Conservation (phyloP, 495 filamentous ascomycete genomes). For the Penicillium chermesinum region DNA sequence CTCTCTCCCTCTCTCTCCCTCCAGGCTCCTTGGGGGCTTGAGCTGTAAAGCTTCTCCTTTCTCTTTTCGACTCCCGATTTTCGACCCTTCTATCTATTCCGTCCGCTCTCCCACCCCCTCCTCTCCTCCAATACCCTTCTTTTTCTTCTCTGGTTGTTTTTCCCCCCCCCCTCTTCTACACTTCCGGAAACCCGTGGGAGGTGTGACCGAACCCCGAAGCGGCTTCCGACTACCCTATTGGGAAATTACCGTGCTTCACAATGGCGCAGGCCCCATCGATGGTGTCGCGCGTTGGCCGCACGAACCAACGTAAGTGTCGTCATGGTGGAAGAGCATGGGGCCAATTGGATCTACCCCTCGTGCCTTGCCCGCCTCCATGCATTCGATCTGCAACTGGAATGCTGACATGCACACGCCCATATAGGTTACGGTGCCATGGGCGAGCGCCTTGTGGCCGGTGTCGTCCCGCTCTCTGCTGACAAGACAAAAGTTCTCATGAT, state of each 20-base stretch:
- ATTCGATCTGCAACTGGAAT: background rate
- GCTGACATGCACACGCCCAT: slow-evolving; percentile 7
- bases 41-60: background rate
- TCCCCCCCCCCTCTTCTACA: no score
- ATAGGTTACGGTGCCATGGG: slow-evolving; percentile 86
- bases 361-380: background rate
- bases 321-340: background rate
- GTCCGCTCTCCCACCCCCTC: background rate
- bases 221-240: slow-evolving; percentile 1
- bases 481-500: slow-evolving; percentile 84
- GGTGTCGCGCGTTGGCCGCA: slow-evolving; percentile 71
- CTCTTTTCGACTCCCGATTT: slow-evolving; percentile 4
- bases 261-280: slow-evolving; percentile 63
- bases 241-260: slow-evolving; percentile 26
- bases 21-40: slow-evolving; percentile 17
- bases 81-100: slow-evolving; percentile 4
- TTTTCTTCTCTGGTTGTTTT: no score
- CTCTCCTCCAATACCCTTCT: slow-evolving; percentile 13
- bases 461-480: slow-evolving; percentile 75
- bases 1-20: background rate
- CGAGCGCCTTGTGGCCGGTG: slow-evolving; percentile 90
- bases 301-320: slow-evolving; percentile 65
- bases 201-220: background rate
- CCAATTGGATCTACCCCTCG: background rate
- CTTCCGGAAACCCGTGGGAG: background rate